Evolutionary conservation across 1,284 basidiomycete species (phyloP).

Genomic region (Cryptococcus jaspeensis): DNA sequence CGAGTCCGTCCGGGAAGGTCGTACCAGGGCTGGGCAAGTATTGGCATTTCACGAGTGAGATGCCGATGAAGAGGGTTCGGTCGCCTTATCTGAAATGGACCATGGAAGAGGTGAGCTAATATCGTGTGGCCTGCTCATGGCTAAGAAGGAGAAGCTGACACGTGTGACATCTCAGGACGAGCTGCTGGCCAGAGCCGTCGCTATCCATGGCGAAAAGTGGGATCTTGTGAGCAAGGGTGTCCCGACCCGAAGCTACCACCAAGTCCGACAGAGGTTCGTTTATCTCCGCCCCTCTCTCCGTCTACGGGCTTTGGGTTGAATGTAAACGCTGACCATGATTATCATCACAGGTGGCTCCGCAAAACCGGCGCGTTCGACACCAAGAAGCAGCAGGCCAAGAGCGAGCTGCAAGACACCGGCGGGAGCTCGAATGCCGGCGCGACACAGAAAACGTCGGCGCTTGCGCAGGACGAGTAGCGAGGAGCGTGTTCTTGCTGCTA

Average conservation of each 20-base stretch:
- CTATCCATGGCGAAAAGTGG: conserved; percentile 50
- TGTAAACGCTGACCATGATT: not conserved
- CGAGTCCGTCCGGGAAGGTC: conserved; percentile 36
- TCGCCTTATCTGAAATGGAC: conserved; percentile 50
- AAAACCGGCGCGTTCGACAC: conserved; percentile 51
- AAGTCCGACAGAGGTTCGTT: conserved; percentile 45
- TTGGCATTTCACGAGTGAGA: conserved; percentile 42
- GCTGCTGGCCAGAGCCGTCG: conserved; percentile 46
- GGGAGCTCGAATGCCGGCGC: too few relatives aligned
- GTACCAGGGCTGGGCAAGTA: conserved; percentile 49
- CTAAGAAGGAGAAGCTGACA: not conserved
- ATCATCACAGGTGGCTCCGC: conserved; percentile 37
- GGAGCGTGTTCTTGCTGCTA: too few relatives aligned
- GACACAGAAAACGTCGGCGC: too few relatives aligned
- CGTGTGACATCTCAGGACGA: conserved; percentile 35
- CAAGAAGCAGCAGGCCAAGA: conserved; percentile 18
- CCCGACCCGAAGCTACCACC: conserved; percentile 48
- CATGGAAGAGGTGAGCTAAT: conserved; percentile 42
- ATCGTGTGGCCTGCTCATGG: not conserved
- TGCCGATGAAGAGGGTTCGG: conserved; percentile 42
- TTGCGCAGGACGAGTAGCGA: too few relatives aligned
- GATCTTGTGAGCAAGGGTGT: conserved; percentile 49
- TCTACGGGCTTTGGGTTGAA: not conserved
- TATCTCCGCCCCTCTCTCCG: too few relatives aligned
- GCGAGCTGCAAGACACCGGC: not conserved